A percentile compares a stretch with the other conserved stretches of the same genome.
phyloP scores from a whole-genome alignment of 129 eudicot species.

The Sambucus nigra region DNA sequence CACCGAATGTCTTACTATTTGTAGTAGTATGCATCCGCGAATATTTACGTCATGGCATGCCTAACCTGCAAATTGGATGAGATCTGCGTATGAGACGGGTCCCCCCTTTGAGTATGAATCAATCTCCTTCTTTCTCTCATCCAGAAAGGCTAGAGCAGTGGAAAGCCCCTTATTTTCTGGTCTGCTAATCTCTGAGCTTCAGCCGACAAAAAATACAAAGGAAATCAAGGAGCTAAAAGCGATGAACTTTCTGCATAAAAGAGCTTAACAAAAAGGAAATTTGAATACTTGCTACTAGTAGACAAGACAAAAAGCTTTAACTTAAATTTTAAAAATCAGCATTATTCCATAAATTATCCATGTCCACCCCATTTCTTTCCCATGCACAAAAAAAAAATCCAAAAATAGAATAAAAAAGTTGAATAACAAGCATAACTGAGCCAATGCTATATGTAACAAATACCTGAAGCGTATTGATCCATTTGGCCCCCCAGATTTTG shows the following conservation, averaged over 20 bases:
- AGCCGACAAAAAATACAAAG: conserved; percentile 20
- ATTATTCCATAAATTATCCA: too few species aligned
- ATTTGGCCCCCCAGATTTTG: conserved; percentile 98
- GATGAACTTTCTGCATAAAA: background rate
- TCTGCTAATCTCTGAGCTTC: conserved; percentile 91
- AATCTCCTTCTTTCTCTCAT: conserved; percentile 86
- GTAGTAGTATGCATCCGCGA: too few species aligned
- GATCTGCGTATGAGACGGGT: conserved; percentile 87
- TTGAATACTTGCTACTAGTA: background rate
- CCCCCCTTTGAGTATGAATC: conserved; percentile 96
- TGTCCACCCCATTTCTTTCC: too few species aligned
- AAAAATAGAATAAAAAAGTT: too few species aligned
- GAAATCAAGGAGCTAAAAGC: conserved; percentile 12
- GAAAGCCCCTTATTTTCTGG: conserved; percentile 90
- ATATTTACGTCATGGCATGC: too few species aligned
- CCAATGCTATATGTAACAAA: background rate
- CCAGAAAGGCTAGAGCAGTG: conserved; percentile 56
- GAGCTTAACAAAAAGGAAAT: background rate
- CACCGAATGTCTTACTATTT: too few species aligned
- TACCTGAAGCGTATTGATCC: conserved; percentile 98
- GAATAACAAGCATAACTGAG: background rate
- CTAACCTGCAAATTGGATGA: conserved; percentile 84
- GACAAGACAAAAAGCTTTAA: too few species aligned
- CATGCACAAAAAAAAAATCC: too few species aligned
- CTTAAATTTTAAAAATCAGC: too few species aligned